These are phyloP conservation scores for Cystobasidium slooffiae DNA, from an alignment of 1,284 basidiomycete genomes.

Conservation along the genomic window DNA sequence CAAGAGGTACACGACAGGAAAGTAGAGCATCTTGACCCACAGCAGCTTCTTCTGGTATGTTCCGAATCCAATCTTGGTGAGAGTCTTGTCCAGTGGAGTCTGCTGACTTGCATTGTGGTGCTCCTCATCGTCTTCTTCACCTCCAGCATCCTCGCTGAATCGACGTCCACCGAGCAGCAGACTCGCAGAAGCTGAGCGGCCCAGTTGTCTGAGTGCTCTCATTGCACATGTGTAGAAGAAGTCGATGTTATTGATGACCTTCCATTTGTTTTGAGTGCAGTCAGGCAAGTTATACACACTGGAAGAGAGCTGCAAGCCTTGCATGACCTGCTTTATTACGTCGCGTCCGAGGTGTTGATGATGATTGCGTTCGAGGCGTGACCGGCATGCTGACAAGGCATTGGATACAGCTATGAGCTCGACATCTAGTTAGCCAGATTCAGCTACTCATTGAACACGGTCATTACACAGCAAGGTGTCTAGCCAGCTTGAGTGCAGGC, in stretches of 20 bases:
- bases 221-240: neutral
- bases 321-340: too few species aligned
- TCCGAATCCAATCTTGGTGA: conserved; percentile 52
- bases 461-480: too few species aligned
- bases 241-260: too few species aligned
- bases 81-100: conserved; percentile 48
- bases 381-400: too few species aligned
- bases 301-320: too few species aligned
- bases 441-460: too few species aligned
- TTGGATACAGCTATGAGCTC: too few species aligned
- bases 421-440: too few species aligned
- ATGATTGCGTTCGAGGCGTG: neutral
- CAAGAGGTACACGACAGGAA: conserved; percentile 66
- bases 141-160: conserved; percentile 5
- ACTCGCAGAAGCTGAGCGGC: conserved; percentile 28
- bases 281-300: too few species aligned
- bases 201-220: conserved; percentile 22
- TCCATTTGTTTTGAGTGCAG: too few species aligned
- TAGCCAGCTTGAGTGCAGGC: too few species aligned
- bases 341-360: neutral
- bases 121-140: neutral
- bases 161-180: conserved; percentile 22
- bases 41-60: conserved; percentile 47
- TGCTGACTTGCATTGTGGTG: neutral
- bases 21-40: conserved; percentile 59